A percentile compares a stretch with the other conserved stretches of the same genome.
Evolutionary conservation across 495 filamentous ascomycete genomes (phyloP).

Genomic region (Penicillium angulare): DNA sequence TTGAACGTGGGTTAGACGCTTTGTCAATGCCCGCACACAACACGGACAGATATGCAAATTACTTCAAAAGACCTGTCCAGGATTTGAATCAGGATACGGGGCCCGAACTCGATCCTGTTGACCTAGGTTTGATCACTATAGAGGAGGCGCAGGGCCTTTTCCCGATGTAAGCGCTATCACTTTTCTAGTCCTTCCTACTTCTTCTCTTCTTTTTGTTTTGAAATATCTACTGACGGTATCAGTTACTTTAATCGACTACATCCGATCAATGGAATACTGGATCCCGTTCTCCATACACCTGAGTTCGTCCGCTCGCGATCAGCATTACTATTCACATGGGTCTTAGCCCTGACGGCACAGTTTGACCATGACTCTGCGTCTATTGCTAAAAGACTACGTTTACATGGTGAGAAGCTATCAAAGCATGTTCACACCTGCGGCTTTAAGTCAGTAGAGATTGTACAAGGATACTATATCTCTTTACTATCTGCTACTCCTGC

Average conservation of each 20-base stretch:
- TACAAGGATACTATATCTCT: constrained; percentile 37
- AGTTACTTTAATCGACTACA: constrained; percentile 63
- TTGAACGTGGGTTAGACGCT: constrained; percentile 16
- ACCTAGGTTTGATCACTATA: constrained; percentile 56
- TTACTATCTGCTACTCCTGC: constrained; percentile 26
- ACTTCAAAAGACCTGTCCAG: constrained; percentile 12
- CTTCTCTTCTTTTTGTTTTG: no score
- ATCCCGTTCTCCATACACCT: constrained; percentile 58
- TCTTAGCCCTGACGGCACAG: constrained; percentile 58
- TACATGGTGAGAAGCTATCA: constrained; percentile 59
- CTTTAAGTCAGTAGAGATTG: constrained; percentile 63
- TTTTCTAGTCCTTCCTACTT: no score
- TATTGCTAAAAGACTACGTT: constrained; percentile 54
- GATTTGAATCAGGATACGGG: constrained; percentile 42
- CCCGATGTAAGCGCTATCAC: constrained; percentile 46
- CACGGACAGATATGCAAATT: constrained; percentile 13
- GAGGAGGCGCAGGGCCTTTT: constrained; percentile 57
- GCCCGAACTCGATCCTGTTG: constrained; percentile 60
- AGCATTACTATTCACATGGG: constrained; percentile 62
- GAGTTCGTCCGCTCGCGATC: constrained; percentile 59
- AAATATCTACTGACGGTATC: no score
- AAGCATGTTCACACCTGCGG: constrained; percentile 54
- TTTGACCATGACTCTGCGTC: constrained; percentile 55
- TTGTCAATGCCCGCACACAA: constrained; percentile 3
- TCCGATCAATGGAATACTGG: constrained; percentile 63